Base-by-base conservation (phyloP, 331 rosid species). In the Malus hybrid region DNA sequence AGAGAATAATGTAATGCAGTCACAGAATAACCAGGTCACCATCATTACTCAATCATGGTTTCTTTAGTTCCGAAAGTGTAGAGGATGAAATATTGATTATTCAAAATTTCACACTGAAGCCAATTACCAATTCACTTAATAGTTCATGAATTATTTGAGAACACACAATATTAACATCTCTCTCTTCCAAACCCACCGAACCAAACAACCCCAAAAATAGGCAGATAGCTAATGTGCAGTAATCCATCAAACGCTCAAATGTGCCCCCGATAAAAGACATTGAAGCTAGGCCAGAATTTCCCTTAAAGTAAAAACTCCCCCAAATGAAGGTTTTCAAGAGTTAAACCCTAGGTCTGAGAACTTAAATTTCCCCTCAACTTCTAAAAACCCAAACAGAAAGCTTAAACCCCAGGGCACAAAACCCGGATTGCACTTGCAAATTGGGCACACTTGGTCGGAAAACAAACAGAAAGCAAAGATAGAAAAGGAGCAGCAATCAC, bases 321-420 rank as follows among this genome's bases (percentile, higher is more conserved):
- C 18, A 48, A 32, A 28, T 8, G 65, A 67, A 29, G 54, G 12
- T 42, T 14, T 24, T 19, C 31, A 63, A 65, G 66, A 10, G 72
- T 3, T 56, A 66, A 73, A 79, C 78, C 82, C 82, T 57, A 76
- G 61, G 59, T 31, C 55, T 28, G 36, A 60, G 57, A 50, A 70
- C 33, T 39, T 4, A 42, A 70, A 80, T 34, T 52, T 70, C 14
- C 64, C 66, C 36, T 39, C 57, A 71, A 54, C 33, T 20, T 44
- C 36, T 24, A 11, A 61, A 15, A 65, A 48, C 24, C 76, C 46
- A 68, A 16, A 71, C 20, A 72, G 29, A 74, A 42, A 28, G 55
- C 69, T 34, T 64, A 71, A 71, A 78, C 81, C 77, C 48, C 20
- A 64, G 13, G 63, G 44, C 50, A 27, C 16, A 63, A 57, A 54